Evolutionary conservation across 371 early-diverging fungal genomes (phyloP), one percentile per base, ranked within the genome.

Genomic region (Mortierella sp.): DNA sequence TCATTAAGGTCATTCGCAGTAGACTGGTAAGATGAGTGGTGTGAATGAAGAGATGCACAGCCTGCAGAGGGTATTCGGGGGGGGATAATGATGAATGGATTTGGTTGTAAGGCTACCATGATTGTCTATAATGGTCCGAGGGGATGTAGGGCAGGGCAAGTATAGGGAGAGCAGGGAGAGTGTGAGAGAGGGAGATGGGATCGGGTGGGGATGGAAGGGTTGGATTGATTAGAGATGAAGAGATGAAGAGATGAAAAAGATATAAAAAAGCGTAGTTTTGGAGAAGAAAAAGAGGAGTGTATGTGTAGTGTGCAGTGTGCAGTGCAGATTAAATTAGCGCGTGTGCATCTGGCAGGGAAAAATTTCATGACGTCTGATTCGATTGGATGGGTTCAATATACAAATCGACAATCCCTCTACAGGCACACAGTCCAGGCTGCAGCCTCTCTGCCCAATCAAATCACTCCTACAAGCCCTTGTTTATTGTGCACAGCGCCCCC

Each of bases 51-150:
- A 24, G 15, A 58, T 58, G 36, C 36, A 36, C 7, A 36, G 36
- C 6, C 36, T 36, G 36, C 7, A 6, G 36, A 36, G 36, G 36
- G 36, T 36, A 36, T 36, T 36, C 36, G 6, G 36, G 36, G 36
- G 36, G 58, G 22, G 4, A 16, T 24, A 24, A 22, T 38, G 24
- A n/a, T 36, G 36, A 41, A 15, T 50, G 50, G n/a, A n/a, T 24
- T 10, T 7, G 2, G 7, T 21, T 16, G 8, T 16, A 38, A 16
- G n/a, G n/a, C 33, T 69, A 70, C 76, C 70, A 65, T 69, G 69
- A 43, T 62, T 55, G 69, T 61, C 36, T 64, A 57, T 47, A 48
- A 45, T 21, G 33, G 32, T 50, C 50, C 32, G 38, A n/a, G 10
- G 9, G 55, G 22, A 11, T 13, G 33, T 43, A 28, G 52, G 36